These are phyloP conservation scores for Hypholoma fasciculare DNA, from an alignment of 768 basidiomycete species.

Conservation along the genomic window DNA sequence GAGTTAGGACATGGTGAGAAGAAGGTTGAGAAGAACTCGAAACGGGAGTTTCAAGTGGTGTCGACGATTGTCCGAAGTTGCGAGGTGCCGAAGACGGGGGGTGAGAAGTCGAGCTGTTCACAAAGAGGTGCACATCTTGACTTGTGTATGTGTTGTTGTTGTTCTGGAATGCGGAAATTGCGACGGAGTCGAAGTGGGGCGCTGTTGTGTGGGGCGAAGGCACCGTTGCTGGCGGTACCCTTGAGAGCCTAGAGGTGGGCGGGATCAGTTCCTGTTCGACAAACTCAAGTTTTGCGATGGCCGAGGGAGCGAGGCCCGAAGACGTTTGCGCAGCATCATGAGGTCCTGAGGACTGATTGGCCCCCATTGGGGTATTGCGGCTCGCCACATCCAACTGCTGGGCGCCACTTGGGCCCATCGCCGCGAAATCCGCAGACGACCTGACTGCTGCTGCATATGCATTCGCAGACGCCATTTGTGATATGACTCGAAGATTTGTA, in stretches of 20 bases:
- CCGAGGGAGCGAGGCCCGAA: conserved; percentile 8
- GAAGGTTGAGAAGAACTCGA: conserved; percentile 42
- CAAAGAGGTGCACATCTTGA: conserved; percentile 47
- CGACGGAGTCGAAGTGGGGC: conserved; percentile 34
- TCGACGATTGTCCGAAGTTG: conserved; percentile 34
- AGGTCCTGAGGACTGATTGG: background rate
- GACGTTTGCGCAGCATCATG: conserved; percentile 18
- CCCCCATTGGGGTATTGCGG: conserved; percentile 1
- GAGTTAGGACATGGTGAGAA: conserved; percentile 61
- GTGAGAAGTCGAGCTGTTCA: conserved; percentile 51
- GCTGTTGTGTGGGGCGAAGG: conserved; percentile 29
- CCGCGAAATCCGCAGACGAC: conserved; percentile 6
- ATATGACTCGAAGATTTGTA: too few species aligned
- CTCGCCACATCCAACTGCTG: conserved; percentile 23
- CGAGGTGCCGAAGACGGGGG: conserved; percentile 38
- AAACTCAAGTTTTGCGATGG: conserved; percentile 22
- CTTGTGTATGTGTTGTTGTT: conserved; percentile 29
- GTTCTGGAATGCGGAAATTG: conserved; percentile 51
- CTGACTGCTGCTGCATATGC: too few species aligned
- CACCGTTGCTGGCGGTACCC: conserved; percentile 51
- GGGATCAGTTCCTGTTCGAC: conserved; percentile 54
- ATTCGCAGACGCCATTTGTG: too few species aligned
- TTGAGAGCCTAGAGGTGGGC: conserved; percentile 52
- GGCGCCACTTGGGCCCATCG: conserved; percentile 16
- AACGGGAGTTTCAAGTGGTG: conserved; percentile 55